phyloP scores from a whole-genome alignment of 2,329 filamentous ascomycete species.

The Podosphaera aphanis region DNA sequence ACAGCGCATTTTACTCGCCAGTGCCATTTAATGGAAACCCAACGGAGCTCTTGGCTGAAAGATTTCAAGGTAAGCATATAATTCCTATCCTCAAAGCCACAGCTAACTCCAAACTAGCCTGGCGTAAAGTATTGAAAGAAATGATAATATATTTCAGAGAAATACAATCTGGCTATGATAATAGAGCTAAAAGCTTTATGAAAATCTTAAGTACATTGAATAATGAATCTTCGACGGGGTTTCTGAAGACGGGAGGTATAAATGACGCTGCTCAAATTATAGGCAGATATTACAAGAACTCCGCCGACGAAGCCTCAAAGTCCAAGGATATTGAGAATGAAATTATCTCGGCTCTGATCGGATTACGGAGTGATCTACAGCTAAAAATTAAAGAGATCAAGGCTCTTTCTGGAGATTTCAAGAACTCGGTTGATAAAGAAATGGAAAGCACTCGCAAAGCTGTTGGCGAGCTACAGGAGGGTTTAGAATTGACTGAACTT shows the following conservation, averaged over 20 bases:
- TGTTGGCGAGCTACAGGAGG: constrained; percentile 61
- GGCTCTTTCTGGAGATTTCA: constrained; percentile 77
- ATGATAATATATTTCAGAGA: constrained; percentile 86
- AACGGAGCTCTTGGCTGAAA: constrained; percentile 63
- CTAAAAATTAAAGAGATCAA: constrained; percentile 99
- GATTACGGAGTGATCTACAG: constrained; percentile 65
- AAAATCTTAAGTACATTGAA: constrained; percentile 70
- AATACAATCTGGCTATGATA: constrained; percentile 72
- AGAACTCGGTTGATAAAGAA: constrained; percentile 88
- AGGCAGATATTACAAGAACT: constrained; percentile 59
- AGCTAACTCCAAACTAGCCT: constrained; percentile 31
- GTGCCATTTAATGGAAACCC: constrained; percentile 72
- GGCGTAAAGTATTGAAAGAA: constrained; percentile 88
- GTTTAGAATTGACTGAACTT: constrained; percentile 53
- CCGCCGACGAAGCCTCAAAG: constrained; percentile 62
- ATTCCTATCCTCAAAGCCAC: background rate
- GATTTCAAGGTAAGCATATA: constrained; percentile 56
- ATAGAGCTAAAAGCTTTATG: constrained; percentile 54
- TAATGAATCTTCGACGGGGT: constrained; percentile 47
- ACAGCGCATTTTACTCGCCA: constrained; percentile 74
- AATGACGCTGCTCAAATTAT: constrained; percentile 67
- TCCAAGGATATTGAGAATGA: constrained; percentile 78
- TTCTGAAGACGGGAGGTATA: constrained; percentile 62
- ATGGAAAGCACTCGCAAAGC: constrained; percentile 64
- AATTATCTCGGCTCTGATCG: constrained; percentile 68